These are phyloP conservation scores for Myxozyma mucilagina DNA, from an alignment of 805 yeast species.

Conservation along the genomic window DNA sequence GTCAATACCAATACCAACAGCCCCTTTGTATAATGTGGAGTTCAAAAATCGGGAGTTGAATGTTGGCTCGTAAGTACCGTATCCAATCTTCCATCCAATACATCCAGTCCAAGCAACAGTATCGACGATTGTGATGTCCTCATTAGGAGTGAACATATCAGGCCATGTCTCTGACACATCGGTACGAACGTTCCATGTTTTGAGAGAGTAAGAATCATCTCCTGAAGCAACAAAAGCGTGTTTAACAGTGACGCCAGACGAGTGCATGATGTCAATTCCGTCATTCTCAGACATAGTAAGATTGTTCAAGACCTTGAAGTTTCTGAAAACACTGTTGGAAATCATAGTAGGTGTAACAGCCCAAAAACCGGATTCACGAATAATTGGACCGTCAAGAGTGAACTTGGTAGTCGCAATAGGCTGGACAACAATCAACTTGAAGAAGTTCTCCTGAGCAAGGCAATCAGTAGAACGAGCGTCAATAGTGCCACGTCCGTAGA, in stretches of 20 bases:
- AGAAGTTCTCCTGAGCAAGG: not conserved
- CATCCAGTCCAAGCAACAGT: conserved; percentile 26
- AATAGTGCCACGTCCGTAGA: conserved; percentile 22
- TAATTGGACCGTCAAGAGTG: conserved; percentile 13
- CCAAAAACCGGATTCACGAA: conserved; percentile 24
- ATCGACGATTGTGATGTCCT: conserved; percentile 12
- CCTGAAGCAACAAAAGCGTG: conserved; percentile 19
- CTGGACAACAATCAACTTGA: conserved; percentile 6
- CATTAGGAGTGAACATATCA: not conserved
- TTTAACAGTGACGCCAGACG: conserved; percentile 5
- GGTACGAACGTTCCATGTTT: conserved; percentile 14
- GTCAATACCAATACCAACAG: conserved; percentile 20
- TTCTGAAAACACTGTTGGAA: not conserved
- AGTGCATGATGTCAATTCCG: conserved; percentile 24
- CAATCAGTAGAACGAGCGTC: conserved; percentile 16
- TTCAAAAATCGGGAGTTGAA: not conserved
- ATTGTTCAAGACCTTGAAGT: conserved; percentile 17
- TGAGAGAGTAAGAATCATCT: conserved; percentile 24
- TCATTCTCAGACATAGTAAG: conserved; percentile 20
- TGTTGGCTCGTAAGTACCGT: conserved; percentile 14
- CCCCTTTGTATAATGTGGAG: conserved; percentile 18
- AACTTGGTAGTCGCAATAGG: conserved; percentile 13
- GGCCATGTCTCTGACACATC: conserved; percentile 15
- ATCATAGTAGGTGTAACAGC: conserved; percentile 16
- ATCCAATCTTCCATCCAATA: conserved; percentile 24